Percentiles rank a stretch among this genome's conserved stretches.
These are phyloP conservation scores for Yamagishiella unicocca DNA, from an alignment of 139 green algal genomes.

Conservation along the genomic window DNA sequence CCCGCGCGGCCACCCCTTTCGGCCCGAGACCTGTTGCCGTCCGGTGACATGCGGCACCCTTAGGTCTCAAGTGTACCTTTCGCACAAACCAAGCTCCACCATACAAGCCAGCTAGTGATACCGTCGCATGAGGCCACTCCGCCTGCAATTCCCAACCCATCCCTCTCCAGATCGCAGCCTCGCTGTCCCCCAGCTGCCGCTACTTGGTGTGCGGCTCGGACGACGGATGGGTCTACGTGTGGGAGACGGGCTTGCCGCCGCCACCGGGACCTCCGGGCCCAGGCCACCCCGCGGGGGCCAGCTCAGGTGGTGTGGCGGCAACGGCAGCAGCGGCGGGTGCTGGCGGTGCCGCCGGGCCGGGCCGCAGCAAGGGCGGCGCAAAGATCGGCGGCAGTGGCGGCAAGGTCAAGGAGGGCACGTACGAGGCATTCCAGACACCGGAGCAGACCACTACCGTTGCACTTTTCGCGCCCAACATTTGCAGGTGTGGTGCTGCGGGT, in stretches of 20 bases:
- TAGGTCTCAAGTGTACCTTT: no score
- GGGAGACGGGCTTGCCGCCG: conserved; percentile 55
- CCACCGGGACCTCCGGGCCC: background rate
- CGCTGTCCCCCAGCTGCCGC: conserved; percentile 48
- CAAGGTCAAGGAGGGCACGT: conserved; percentile 47
- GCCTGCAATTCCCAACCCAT: no score
- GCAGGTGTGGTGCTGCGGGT: background rate
- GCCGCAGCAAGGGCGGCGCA: background rate
- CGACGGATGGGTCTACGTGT: conserved; percentile 86
- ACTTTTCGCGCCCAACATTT: conserved; percentile 36
- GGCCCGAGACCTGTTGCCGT: no score
- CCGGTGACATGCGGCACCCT: no score
- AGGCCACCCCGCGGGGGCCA: background rate
- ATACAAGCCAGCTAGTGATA: no score
- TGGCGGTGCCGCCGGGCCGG: background rate
- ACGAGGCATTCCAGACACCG: conserved; percentile 51
- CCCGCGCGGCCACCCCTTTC: no score
- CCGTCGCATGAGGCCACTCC: no score
- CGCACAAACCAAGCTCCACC: no score
- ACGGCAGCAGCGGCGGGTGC: background rate
- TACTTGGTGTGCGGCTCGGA: conserved; percentile 83
- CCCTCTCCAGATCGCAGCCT: conserved; percentile 49
- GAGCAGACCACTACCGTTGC: conserved; percentile 46
- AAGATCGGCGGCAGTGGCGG: no score
- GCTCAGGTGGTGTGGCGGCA: background rate